Evolutionary conservation across 768 basidiomycete species (phyloP).

Genomic region (Tremella yokohamensis): DNA sequence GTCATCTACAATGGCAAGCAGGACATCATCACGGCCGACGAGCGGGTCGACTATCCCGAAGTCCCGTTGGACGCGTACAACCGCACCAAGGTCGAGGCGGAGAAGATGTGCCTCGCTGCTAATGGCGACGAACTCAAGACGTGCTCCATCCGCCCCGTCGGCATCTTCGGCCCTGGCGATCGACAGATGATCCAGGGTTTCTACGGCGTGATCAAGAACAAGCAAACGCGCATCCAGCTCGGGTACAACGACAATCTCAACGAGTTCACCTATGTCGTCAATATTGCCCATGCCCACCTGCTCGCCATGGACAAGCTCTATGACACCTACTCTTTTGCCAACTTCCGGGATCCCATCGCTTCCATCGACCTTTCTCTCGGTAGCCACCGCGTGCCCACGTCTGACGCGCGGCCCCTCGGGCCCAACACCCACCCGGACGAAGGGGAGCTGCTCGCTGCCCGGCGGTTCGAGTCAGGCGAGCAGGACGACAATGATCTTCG

Average conservation of each 20-base stretch:
- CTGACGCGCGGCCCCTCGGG: conserved; percentile 73
- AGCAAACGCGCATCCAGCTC: conserved; percentile 87
- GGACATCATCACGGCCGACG: conserved; percentile 80
- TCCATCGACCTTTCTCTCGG: conserved; percentile 66
- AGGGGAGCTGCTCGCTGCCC: conserved; percentile 59
- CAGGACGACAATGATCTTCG: conserved; percentile 51
- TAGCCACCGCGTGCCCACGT: conserved; percentile 69
- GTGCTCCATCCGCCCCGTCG: conserved; percentile 83
- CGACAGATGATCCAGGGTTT: conserved; percentile 78
- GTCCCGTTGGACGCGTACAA: conserved; percentile 86
- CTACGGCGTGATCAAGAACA: conserved; percentile 69
- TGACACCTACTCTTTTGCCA: conserved; percentile 55
- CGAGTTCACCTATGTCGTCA: conserved; percentile 95
- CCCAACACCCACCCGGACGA: conserved; percentile 65
- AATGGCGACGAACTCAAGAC: conserved; percentile 82
- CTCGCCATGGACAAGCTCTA: conserved; percentile 83
- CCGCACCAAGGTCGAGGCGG: conserved; percentile 85
- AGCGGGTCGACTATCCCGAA: conserved; percentile 71
- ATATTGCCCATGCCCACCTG: conserved; percentile 88
- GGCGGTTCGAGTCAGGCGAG: conserved; percentile 51
- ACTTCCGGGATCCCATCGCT: conserved; percentile 58
- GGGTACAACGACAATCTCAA: conserved; percentile 89
- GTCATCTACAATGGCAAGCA: conserved; percentile 75
- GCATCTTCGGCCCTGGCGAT: conserved; percentile 96
- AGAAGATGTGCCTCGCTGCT: conserved; percentile 73